Evolutionary conservation across 202 grass and related monocot genomes (phyloP).

Genomic region (Brachypodium distachyon): DNA sequence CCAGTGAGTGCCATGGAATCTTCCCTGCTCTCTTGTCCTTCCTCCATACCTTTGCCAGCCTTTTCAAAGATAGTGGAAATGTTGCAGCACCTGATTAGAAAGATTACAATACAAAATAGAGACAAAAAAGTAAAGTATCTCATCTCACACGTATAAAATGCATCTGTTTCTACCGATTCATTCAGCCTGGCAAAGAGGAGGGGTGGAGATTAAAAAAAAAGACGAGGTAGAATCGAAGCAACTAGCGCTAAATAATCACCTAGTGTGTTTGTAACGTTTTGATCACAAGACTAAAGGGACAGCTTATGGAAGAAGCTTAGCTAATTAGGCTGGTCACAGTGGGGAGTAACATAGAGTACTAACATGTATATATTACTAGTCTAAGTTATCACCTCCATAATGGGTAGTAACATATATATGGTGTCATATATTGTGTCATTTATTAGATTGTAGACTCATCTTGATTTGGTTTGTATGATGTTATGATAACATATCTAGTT

Average conservation of each 20-base stretch:
- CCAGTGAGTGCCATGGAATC: constrained; percentile 27
- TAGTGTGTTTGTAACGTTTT: neutral
- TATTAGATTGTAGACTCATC: no score
- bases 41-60: neutral
- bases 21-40: neutral
- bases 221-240: neutral
- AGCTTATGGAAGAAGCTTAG: neutral
- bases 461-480: no score
- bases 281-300: neutral
- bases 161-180: neutral
- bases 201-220: neutral
- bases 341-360: no score
- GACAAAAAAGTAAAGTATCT: neutral
- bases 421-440: no score
- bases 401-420: no score
- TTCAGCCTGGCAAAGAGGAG: neutral
- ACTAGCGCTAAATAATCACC: neutral
- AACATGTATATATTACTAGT: no score
- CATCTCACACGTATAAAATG: neutral
- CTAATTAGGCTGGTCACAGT: no score
- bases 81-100: neutral
- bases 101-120: neutral
- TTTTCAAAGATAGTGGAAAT: neutral
- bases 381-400: no score
- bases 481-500: no score